Evolutionary conservation across 176 grass and related monocot genomes (phyloP), one percentile per base, ranked within the genome.

Genomic region (Leersia perrieri): DNA sequence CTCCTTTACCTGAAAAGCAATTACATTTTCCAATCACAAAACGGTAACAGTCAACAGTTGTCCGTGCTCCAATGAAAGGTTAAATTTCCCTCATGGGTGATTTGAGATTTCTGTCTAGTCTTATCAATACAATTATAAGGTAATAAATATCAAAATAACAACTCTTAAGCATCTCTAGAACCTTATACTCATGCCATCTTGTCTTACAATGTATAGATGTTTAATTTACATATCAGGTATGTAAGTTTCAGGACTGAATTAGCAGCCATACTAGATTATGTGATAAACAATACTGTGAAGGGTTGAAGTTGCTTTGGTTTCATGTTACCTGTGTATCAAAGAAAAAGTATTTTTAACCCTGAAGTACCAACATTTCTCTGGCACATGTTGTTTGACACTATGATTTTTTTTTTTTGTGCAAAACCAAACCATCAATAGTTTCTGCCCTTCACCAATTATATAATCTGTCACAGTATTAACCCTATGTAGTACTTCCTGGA

Each of bases 1-100:
- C 75, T 68, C 78, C 84, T 84, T 86, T 89, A 76, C 77, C 88
- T 82, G 82, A 90, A 79, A 92, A 79, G 26, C 33, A 89, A 0
- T 74, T 63, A 64, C 29, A 73, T 51, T 13, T 13, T 82, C n/a
- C 30, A 65, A 49, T 14, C 22, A 49, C 14, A 72, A 63, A 73
- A 44, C 13, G 29, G 22, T 53, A 80, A 4, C 23, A 71, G 7
- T 78, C 11, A 47, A 34, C 4, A 58, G 79, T 44, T 13, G 26
- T 80, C 5, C 62, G 47, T 33, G 61, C 16, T 20, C 10, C 20
- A 39, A 23, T 29, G n/a, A 79, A 31, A 81, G n/a, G 18, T 20
- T 14, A 32, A 45, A 27, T 57, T 68, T 15, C 12, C 14, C 9
- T 62, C 45, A 58, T 33, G 26, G 44, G 66, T 31, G 34, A 79